A percentile compares a stretch with the other conserved stretches of the same genome.
These are phyloP conservation scores for Amanita inopinata DNA, from an alignment of 768 basidiomycete genomes.

Conservation along the genomic window DNA sequence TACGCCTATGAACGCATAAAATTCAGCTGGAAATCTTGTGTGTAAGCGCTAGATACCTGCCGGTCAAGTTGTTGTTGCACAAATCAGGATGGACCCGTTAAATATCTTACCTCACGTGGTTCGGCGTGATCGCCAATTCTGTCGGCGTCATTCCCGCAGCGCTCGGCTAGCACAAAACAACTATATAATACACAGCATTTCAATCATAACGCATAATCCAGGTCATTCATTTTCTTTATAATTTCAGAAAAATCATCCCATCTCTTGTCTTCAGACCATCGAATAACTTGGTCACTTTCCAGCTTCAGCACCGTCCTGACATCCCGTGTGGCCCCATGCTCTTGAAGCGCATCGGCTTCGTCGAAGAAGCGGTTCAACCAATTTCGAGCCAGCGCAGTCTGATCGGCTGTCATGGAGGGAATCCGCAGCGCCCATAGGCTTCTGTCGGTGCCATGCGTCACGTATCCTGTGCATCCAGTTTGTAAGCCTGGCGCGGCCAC, in stretches of 20 bases:
- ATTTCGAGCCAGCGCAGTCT: constrained; percentile 36
- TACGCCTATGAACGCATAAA: no score
- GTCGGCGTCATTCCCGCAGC: neutral
- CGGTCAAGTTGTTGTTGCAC: no score
- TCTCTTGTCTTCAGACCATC: constrained; percentile 43
- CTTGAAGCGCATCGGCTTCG: constrained; percentile 22
- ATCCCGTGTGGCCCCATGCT: constrained; percentile 18
- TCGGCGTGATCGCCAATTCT: neutral
- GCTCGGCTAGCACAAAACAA: no score
- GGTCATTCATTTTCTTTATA: constrained; percentile 10
- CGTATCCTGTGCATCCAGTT: constrained; percentile 35
- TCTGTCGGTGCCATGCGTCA: constrained; percentile 64
- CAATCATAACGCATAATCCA: neutral
- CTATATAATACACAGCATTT: neutral
- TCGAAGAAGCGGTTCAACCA: constrained; percentile 33
- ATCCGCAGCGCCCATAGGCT: constrained; percentile 50
- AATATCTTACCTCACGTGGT: constrained; percentile 1
- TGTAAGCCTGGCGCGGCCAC: neutral
- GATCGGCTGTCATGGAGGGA: constrained; percentile 34
- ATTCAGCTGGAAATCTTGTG: no score
- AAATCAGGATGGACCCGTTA: neutral
- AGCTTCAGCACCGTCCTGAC: constrained; percentile 38
- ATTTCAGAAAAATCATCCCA: constrained; percentile 44
- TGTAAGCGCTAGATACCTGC: no score
- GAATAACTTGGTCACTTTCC: constrained; percentile 38